Percentiles rank a stretch among this genome's conserved stretches.
phyloP scores from a whole-genome alignment of 2,329 filamentous ascomycete genomes.

The Colletotrichum incanum region DNA sequence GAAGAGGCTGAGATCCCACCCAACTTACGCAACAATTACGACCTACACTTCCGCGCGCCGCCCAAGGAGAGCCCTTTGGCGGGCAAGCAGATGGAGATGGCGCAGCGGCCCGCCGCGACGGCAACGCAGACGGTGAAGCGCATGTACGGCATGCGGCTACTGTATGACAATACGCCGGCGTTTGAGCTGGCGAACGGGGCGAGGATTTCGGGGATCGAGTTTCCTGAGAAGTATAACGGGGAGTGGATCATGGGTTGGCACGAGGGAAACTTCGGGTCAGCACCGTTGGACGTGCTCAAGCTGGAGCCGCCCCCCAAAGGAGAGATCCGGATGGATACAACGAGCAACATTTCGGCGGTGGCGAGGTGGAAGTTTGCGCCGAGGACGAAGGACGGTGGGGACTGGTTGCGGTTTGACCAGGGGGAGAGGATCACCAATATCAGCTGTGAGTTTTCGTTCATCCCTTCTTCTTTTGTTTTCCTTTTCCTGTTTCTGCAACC shows the following conservation, averaged over 20 bases:
- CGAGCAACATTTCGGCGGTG: conserved; percentile 64
- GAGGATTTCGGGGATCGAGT: conserved; percentile 65
- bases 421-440: conserved; percentile 79
- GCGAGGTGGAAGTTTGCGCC: conserved; percentile 69
- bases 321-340: conserved; percentile 63
- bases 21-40: conserved; percentile 64
- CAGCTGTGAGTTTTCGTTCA: conserved; percentile 60
- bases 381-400: conserved; percentile 57
- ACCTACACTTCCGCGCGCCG: conserved; percentile 64
- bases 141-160: conserved; percentile 62
- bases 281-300: conserved; percentile 65
- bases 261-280: conserved; percentile 65
- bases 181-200: conserved; percentile 66
- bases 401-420: conserved; percentile 76
- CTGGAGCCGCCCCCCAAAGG: conserved; percentile 63
- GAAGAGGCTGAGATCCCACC: conserved; percentile 60
- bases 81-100: conserved; percentile 58
- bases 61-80: conserved; percentile 59
- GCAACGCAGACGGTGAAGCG: conserved; percentile 64
- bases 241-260: conserved; percentile 74
- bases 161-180: conserved; percentile 61
- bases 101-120: conserved; percentile 60
- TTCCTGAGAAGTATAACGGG: conserved; percentile 66
- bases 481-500: neutral
- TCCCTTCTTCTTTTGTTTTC: neutral